A percentile compares a stretch with the other conserved stretches of the same genome.
These are phyloP conservation scores for Paraphaeosphaeria minitans DNA, from an alignment of 2,329 filamentous ascomycete species.

Conservation along the genomic window DNA sequence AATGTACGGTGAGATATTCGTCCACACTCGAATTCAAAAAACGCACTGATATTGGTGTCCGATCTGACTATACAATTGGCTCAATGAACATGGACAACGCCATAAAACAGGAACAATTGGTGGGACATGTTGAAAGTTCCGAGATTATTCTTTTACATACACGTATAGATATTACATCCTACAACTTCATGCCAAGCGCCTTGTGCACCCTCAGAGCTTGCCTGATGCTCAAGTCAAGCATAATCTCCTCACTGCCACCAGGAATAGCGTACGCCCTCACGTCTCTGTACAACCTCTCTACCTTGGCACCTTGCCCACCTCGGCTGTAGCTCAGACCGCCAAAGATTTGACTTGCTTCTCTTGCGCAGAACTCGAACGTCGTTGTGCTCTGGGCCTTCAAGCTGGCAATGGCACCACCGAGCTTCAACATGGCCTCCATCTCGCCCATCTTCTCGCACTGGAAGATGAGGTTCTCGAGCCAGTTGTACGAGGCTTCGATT, in stretches of 20 bases:
- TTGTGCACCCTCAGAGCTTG: slow-evolving; percentile 88
- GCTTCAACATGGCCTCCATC: slow-evolving; percentile 92
- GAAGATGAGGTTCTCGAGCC: slow-evolving; percentile 94
- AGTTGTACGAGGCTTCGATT: slow-evolving; percentile 95
- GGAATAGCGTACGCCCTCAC: slow-evolving; percentile 94
- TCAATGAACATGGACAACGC: no score
- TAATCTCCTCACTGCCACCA: slow-evolving; percentile 96
- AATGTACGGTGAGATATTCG: no score
- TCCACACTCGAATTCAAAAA: no score
- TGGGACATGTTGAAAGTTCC: background rate
- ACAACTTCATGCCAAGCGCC: slow-evolving; percentile 95
- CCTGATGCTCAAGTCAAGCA: slow-evolving; percentile 94
- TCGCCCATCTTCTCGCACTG: slow-evolving; percentile 94
- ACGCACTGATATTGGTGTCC: no score
- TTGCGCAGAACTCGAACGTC: slow-evolving; percentile 96
- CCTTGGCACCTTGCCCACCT: slow-evolving; percentile 92
- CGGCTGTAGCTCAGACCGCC: slow-evolving; percentile 90
- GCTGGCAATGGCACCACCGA: slow-evolving; percentile 90
- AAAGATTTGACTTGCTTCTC: slow-evolving; percentile 97
- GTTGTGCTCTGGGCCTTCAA: slow-evolving; percentile 93
- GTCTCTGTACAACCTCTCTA: slow-evolving; percentile 93
- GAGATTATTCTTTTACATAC: background rate
- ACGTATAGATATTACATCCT: slow-evolving; percentile 35
- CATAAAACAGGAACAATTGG: background rate
- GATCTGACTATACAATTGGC: no score